These are phyloP conservation scores for Peribolospora baueri DNA, from an alignment of 768 basidiomycete species.

Conservation along the genomic window DNA sequence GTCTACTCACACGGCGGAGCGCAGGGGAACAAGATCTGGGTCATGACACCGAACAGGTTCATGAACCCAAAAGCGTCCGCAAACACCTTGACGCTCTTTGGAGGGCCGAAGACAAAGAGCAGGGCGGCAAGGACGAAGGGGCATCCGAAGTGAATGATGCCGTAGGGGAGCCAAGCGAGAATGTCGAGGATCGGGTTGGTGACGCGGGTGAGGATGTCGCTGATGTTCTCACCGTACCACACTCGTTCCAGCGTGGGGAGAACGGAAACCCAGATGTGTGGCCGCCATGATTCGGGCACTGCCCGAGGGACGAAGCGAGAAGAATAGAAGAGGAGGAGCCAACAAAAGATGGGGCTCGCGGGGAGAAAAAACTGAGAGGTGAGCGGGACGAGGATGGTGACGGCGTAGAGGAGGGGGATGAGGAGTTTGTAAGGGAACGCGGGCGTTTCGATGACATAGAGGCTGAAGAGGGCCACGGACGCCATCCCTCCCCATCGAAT, in stretches of 20 bases:
- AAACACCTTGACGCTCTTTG: conserved; percentile 55
- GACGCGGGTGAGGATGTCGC: conserved; percentile 80
- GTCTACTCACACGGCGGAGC: conserved; percentile 43
- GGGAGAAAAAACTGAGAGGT: conserved; percentile 37
- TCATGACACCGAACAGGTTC: conserved; percentile 66
- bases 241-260: conserved; percentile 87
- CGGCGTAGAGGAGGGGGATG: conserved; percentile 41
- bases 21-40: conserved; percentile 73
- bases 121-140: conserved; percentile 69
- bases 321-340: conserved; percentile 65
- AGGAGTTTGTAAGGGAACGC: conserved; percentile 44
- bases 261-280: conserved; percentile 66
- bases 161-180: conserved; percentile 88
- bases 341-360: conserved; percentile 62
- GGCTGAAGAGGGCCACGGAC: conserved; percentile 40
- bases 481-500: conserved; percentile 39
- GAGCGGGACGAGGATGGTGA: conserved; percentile 52
- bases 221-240: conserved; percentile 90
- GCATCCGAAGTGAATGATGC: conserved; percentile 66
- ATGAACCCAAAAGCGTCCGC: conserved; percentile 73
- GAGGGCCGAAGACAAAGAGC: conserved; percentile 71
- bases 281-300: conserved; percentile 28
- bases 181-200: conserved; percentile 83
- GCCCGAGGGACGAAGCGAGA: conserved; percentile 57
- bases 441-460: conserved; percentile 44